Evolutionary conservation across 2,329 filamentous ascomycete genomes (phyloP).

Genomic region (Ploettnerulaceae sp.): DNA sequence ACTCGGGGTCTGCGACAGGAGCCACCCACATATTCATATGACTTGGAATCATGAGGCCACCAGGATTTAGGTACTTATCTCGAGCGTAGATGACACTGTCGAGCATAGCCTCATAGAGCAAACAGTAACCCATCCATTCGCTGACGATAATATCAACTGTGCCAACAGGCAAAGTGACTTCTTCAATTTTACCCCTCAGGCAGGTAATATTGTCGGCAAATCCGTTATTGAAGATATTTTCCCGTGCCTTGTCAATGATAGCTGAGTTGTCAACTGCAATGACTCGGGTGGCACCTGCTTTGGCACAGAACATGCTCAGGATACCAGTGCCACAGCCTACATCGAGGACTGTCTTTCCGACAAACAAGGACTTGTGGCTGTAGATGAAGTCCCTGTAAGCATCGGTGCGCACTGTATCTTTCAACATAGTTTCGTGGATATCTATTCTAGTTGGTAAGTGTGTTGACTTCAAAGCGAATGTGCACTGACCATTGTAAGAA

Average conservation of each 20-base stretch:
- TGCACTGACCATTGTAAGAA: slow-evolving; percentile 54
- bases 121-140: slow-evolving; percentile 96
- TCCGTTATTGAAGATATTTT: slow-evolving; percentile 79
- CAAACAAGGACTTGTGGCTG: slow-evolving; percentile 81
- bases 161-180: slow-evolving; percentile 70
- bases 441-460: slow-evolving; percentile 43
- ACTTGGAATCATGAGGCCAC: slow-evolving; percentile 80
- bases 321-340: slow-evolving; percentile 88
- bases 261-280: slow-evolving; percentile 89
- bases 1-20: slow-evolving; percentile 72
- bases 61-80: slow-evolving; percentile 76
- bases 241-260: slow-evolving; percentile 80
- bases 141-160: slow-evolving; percentile 92
- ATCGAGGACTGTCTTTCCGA: slow-evolving; percentile 81
- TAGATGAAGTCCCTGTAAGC: slow-evolving; percentile 95
- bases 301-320: slow-evolving; percentile 89
- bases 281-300: slow-evolving; percentile 79
- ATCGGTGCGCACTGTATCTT: slow-evolving; percentile 82
- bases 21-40: slow-evolving; percentile 80
- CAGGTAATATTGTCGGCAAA: slow-evolving; percentile 71
- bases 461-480: neutral
- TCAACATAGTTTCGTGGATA: slow-evolving; percentile 95
- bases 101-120: slow-evolving; percentile 94
- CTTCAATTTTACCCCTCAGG: slow-evolving; percentile 81
- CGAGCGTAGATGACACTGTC: slow-evolving; percentile 85